A percentile compares a stretch with the other conserved stretches of the same genome.
Conservation (phyloP, 2,329 filamentous ascomycete genomes). For the Penicillium sp. region DNA sequence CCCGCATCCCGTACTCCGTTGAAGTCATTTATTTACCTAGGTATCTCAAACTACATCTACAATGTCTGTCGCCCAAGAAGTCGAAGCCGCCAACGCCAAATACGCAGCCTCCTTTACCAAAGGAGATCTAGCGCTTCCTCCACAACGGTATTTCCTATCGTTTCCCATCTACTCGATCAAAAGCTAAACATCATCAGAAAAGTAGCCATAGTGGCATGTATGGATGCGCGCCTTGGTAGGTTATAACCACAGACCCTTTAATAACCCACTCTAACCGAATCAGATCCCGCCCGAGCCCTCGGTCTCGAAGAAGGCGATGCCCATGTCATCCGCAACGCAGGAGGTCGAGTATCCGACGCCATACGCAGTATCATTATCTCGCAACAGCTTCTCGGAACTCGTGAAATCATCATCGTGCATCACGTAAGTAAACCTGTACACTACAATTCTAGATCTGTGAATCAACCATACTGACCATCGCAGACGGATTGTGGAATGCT, state of each 20-base stretch:
- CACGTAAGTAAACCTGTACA: slow-evolving; percentile 20
- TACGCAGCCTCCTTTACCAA: slow-evolving; percentile 61
- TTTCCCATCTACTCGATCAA: too few species aligned
- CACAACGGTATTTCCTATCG: slow-evolving; percentile 48
- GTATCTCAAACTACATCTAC: not conserved
- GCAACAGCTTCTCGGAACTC: slow-evolving; percentile 70
- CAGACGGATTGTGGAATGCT: slow-evolving; percentile 67
- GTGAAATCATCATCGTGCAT: slow-evolving; percentile 64
- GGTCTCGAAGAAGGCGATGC: slow-evolving; percentile 70
- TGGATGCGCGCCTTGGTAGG: slow-evolving; percentile 62
- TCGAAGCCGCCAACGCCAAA: slow-evolving; percentile 54
- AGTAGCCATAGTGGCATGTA: slow-evolving; percentile 62
- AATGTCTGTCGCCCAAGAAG: slow-evolving; percentile 43
- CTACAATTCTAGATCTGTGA: not conserved
- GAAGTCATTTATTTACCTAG: slow-evolving; percentile 4
- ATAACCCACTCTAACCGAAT: slow-evolving; percentile 11
- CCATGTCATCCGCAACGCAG: slow-evolving; percentile 72
- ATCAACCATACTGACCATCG: not conserved
- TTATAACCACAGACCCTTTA: not conserved
- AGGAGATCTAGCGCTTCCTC: slow-evolving; percentile 62
- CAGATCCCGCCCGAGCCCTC: slow-evolving; percentile 63
- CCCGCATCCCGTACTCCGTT: too few species aligned
- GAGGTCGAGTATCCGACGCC: slow-evolving; percentile 62
- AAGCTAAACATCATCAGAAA: slow-evolving; percentile 11
- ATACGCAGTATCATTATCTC: slow-evolving; percentile 73